Base-by-base conservation (phyloP, 208 protist genomes). In the Trypanosoma platydactyli region DNA sequence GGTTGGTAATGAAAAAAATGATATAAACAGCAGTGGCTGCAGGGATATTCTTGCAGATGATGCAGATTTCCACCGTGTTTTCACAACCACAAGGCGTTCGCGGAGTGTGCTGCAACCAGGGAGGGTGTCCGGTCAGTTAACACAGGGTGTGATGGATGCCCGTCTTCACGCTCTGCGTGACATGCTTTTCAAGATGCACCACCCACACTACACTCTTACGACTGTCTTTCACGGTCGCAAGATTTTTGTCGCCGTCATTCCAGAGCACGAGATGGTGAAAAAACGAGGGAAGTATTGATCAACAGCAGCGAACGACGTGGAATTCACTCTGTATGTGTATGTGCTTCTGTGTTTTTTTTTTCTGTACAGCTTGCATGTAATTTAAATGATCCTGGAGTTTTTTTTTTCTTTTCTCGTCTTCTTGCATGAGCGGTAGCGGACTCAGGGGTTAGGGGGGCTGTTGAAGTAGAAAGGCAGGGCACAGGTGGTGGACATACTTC, bases 191-290 rank as follows among this genome's bases (percentile, higher is more conserved):
- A 79, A 89, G 60, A 93, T 96, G 87, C 75, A 76, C 56, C 82
- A 79, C 61, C 84, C 86, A 38, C 90, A 94, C 64, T 96, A 94
- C 80, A 96, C 90, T 25, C 71, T 96, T 12, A 68, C 84, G 18
- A 82, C 79, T 22, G 79, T 94, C 5, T 83, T 81, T 57, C 81
- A 89, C 33, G 77, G 78, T 4, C 77, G 86, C 0, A 76, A 74
- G 22, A 67, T 91, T 52, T 90, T 79, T 73, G 83, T 92, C 1
- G 90, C 81, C 9, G 78, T 71, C 12, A 92, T 96, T 38, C 87
- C 90, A 0, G 90, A 96, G 56, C 79, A 86, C 64, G 84, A 96
- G 58, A 83, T 88, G 38, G 79, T 25, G 24, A 13, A 51, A 33
- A 69, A 61, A 29, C 24, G 51, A 44, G 70, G 25, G 41, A 35